Conservation (phyloP, 768 basidiomycete genomes). For the Lanmaoa pseudosensibilis region DNA sequence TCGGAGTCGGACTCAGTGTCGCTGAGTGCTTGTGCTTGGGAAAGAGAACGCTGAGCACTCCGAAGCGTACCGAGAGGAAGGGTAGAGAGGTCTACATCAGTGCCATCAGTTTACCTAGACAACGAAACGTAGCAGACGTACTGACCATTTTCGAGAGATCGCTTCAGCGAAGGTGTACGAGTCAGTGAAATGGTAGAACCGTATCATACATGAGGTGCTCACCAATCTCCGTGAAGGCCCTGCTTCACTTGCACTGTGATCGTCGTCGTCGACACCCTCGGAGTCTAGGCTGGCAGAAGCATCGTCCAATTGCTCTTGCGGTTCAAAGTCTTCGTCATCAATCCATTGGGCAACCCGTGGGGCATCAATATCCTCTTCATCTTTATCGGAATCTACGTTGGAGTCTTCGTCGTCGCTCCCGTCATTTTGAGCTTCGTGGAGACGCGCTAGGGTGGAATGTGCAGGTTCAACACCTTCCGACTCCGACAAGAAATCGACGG, state of each 20-base stretch:
- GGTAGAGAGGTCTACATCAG: slow-evolving; percentile 49
- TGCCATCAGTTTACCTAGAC: slow-evolving; percentile 6
- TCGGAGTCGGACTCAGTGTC: slow-evolving; percentile 40
- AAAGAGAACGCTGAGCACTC: slow-evolving; percentile 60
- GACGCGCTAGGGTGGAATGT: neutral
- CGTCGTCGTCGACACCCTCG: slow-evolving; percentile 7
- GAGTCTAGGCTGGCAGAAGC: slow-evolving; percentile 9
- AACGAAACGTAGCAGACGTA: neutral
- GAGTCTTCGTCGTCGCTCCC: slow-evolving; percentile 28
- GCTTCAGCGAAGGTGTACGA: slow-evolving; percentile 12
- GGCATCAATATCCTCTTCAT: slow-evolving; percentile 35
- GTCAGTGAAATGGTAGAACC: neutral
- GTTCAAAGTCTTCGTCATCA: slow-evolving; percentile 45
- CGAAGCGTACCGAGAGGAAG: slow-evolving; percentile 66
- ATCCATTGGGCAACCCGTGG: slow-evolving; percentile 65
- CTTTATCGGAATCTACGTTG: slow-evolving; percentile 26
- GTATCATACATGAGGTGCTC: neutral
- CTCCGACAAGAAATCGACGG: slow-evolving; percentile 16
- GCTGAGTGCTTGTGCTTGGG: slow-evolving; percentile 40
- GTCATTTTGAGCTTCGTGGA: slow-evolving; percentile 13
- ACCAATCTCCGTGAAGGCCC: slow-evolving; percentile 20
- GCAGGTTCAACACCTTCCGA: neutral
- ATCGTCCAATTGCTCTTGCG: slow-evolving; percentile 12
- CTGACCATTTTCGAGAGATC: slow-evolving; percentile 31
- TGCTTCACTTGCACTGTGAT: neutral